Evolutionary conservation across 78 protist species (phyloP).

Genomic region (Guillardia theta): DNA sequence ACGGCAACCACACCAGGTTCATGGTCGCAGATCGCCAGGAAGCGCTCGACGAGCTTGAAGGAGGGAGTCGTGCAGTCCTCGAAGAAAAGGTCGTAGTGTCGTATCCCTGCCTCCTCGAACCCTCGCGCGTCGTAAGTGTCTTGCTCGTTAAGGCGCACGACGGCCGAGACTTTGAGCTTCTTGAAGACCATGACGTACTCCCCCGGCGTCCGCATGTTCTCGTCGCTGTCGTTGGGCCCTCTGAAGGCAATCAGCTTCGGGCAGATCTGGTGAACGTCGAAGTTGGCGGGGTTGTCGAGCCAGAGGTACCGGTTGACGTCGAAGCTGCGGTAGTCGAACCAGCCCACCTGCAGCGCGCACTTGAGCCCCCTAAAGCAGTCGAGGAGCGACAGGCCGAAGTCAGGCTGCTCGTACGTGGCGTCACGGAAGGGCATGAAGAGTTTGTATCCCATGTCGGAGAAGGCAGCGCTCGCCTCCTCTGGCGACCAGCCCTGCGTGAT

Average conservation of each 20-base stretch:
- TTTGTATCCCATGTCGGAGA: background rate
- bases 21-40: background rate
- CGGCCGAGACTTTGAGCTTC: background rate
- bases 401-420: background rate
- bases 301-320: background rate
- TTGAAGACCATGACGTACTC: background rate
- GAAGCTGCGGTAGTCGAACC: background rate
- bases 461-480: background rate
- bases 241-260: conserved; percentile 4
- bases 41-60: background rate
- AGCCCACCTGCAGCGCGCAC: background rate
- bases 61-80: background rate
- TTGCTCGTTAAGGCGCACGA: conserved; percentile 2
- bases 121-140: background rate
- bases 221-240: background rate
- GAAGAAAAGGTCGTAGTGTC: background rate
- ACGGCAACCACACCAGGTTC: background rate
- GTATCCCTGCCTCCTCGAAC: background rate
- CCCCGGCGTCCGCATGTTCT: background rate
- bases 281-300: background rate
- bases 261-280: background rate
- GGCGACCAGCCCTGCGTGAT: background rate
- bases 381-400: background rate
- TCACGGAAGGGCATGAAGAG: background rate
- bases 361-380: background rate